A percentile compares a stretch with the other conserved stretches of the same genome.
Evolutionary conservation across 805 yeast genomes (phyloP).

Genomic region (Starmerella gropengiesseri): DNA sequence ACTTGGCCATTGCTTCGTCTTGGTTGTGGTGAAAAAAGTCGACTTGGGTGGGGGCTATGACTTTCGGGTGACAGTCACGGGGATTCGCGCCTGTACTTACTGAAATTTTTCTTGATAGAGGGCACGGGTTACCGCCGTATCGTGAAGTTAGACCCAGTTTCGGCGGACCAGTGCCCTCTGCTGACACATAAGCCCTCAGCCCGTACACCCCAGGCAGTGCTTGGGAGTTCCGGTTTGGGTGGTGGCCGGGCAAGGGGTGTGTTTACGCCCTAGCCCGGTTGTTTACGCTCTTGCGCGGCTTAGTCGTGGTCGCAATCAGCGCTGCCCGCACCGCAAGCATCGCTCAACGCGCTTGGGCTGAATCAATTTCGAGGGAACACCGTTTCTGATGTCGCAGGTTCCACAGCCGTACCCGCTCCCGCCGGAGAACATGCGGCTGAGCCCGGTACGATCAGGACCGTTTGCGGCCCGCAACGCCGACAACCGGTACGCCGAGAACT

Average conservation of each 20-base stretch:
- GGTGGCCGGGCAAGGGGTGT: not conserved
- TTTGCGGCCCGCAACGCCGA: conserved; percentile 22
- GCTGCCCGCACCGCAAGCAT: not conserved
- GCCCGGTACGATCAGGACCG: conserved; percentile 23
- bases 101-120: conserved; percentile 4
- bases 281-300: conserved; percentile 1
- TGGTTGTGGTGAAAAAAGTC: conserved; percentile 16
- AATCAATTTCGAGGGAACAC: too few relatives aligned
- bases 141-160: not conserved
- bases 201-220: not conserved
- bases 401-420: conserved; percentile 25
- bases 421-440: conserved; percentile 32
- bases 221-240: not conserved
- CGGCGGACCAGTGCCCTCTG: not conserved
- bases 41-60: conserved; percentile 7
- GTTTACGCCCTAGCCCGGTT: conserved; percentile 6
- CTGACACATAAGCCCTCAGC: conserved; percentile 8
- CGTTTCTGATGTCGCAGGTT: not conserved
- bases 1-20: conserved; percentile 70
- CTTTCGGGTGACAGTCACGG: conserved; percentile 1
- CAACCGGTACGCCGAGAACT: conserved; percentile 18
- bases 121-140: not conserved
- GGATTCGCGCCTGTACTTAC: not conserved
- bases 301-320: not conserved
- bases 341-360: too few relatives aligned